Conservation (phyloP, 2,329 filamentous ascomycete species). For the Magnaporthales sp. region DNA sequence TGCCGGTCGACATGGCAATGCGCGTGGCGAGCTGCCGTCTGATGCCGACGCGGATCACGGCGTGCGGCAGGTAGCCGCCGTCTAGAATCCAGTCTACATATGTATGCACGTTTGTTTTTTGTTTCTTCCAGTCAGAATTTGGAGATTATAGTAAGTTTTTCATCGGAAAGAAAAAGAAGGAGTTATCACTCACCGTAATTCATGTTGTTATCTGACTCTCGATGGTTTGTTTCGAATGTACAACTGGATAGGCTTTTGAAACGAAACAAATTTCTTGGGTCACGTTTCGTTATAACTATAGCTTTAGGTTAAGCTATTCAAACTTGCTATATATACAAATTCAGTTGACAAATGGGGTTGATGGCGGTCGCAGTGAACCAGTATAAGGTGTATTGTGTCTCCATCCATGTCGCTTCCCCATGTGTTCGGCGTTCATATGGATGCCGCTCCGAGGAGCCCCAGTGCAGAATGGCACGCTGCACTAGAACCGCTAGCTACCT, state of each 20-base stretch:
- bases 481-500: not conserved
- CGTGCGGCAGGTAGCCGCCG: slow-evolving; percentile 54
- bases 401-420: not conserved
- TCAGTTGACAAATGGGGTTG: not conserved
- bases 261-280: not conserved
- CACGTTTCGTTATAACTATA: not conserved
- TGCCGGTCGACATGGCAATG: slow-evolving; percentile 24
- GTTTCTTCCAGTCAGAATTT: not conserved
- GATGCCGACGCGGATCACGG: slow-evolving; percentile 56
- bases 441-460: not conserved
- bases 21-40: slow-evolving; percentile 56
- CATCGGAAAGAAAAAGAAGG: not conserved
- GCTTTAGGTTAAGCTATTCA: not conserved
- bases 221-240: not conserved
- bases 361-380: not conserved
- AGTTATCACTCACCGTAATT: slow-evolving; percentile 4
- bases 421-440: not conserved
- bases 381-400: not conserved
- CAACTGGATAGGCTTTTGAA: not conserved
- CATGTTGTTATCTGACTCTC: not conserved
- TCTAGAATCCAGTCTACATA: slow-evolving; percentile 48
- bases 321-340: not conserved
- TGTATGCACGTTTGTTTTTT: not conserved
- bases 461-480: not conserved
- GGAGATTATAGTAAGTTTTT: too few species aligned